Evolutionary conservation across 2,329 filamentous ascomycete species (phyloP).

Genomic region (Nemania diffusa): DNA sequence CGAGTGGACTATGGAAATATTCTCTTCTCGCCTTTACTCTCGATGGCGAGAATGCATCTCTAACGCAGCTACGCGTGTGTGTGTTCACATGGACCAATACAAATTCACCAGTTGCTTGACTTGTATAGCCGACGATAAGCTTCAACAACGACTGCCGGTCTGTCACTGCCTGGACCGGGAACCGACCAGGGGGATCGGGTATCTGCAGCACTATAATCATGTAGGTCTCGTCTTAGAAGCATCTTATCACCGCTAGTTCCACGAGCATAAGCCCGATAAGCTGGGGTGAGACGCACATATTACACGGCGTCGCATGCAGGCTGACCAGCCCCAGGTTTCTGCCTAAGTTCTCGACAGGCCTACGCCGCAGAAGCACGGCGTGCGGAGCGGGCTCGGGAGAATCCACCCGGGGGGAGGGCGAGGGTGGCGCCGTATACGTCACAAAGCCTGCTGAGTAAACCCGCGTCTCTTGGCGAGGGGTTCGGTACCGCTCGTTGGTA

Average conservation of each 20-base stretch:
- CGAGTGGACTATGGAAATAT: background rate
- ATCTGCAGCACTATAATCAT: background rate
- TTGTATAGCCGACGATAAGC: background rate
- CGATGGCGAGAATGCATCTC: background rate
- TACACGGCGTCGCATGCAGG: background rate
- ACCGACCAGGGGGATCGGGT: background rate
- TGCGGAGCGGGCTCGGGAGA: background rate
- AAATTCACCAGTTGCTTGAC: background rate
- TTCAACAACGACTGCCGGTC: background rate
- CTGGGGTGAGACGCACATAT: background rate
- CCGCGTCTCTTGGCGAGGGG: background rate
- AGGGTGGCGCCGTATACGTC: background rate
- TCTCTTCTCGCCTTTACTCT: background rate
- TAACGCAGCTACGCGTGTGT: background rate
- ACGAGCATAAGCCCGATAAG: background rate
- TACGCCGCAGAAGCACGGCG: background rate
- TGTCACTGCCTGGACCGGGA: background rate
- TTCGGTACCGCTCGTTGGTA: background rate
- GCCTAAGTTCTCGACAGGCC: background rate
- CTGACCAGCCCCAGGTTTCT: background rate
- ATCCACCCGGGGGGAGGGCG: background rate
- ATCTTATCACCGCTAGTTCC: background rate
- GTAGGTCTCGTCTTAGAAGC: background rate
- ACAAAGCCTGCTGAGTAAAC: background rate
- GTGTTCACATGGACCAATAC: background rate